Percentiles rank a stretch among this genome's conserved stretches.
phyloP scores from a whole-genome alignment of 2,329 filamentous ascomycete species.

The Xylogone sp. region DNA sequence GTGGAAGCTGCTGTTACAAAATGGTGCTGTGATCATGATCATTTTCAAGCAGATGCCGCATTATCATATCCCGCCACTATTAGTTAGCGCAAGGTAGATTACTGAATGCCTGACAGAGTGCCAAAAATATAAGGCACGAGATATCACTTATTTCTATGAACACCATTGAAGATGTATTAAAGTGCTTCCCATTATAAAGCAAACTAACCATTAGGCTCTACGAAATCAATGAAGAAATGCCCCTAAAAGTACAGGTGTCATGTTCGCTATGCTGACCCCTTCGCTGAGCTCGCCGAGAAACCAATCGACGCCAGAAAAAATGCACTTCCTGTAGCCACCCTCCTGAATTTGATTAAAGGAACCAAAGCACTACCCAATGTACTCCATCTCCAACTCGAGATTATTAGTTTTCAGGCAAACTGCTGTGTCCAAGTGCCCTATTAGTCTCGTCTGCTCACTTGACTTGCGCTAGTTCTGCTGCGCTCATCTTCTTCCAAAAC shows the following conservation, averaged over 20 bases:
- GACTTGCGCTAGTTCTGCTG: conserved; percentile 61
- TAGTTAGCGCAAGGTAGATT: too few relatives aligned
- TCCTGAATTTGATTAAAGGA: not conserved
- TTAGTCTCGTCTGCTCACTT: conserved; percentile 21
- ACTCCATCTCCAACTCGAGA: not conserved
- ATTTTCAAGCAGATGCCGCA: not conserved
- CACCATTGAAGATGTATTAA: not conserved
- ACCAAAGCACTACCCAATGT: not conserved
- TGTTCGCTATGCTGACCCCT: conserved; percentile 5
- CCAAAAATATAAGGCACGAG: too few relatives aligned
- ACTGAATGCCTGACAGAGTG: too few relatives aligned
- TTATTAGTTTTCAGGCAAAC: not conserved
- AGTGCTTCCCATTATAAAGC: not conserved
- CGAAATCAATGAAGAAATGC: conserved; percentile 1
- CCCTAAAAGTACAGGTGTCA: conserved; percentile 12
- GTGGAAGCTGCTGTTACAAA: not conserved
- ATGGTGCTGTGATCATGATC: not conserved
- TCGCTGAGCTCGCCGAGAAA: not conserved
- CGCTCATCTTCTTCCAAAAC: conserved; percentile 83
- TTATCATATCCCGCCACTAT: too few relatives aligned
- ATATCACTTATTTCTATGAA: too few relatives aligned
- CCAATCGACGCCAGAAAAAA: conserved; percentile 8
- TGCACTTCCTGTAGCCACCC: not conserved
- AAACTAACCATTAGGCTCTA: not conserved
- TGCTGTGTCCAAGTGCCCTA: not conserved